phyloP scores from a whole-genome alignment of 1,284 basidiomycete species.

The Ganoderma sp. region DNA sequence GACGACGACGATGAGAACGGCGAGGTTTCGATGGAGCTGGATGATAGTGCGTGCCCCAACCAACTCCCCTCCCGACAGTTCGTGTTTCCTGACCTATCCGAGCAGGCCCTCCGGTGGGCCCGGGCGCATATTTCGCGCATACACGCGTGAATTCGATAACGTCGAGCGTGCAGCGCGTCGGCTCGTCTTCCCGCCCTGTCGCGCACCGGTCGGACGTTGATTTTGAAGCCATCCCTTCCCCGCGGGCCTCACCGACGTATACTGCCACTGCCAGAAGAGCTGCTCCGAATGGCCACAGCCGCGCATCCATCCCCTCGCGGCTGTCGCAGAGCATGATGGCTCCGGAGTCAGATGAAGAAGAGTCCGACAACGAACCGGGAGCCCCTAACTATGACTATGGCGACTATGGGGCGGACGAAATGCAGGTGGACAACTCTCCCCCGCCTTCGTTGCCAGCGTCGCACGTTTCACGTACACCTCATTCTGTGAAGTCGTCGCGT shows the following conservation, averaged over 20 bases:
- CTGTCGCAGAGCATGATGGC: slow-evolving; percentile 46
- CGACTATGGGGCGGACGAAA: slow-evolving; percentile 34
- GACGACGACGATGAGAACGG: slow-evolving; percentile 64
- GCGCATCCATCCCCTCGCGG: slow-evolving; percentile 53
- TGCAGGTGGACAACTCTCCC: slow-evolving; percentile 29
- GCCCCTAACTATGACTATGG: slow-evolving; percentile 35
- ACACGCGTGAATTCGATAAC: slow-evolving; percentile 54
- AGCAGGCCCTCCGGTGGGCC: slow-evolving; percentile 47
- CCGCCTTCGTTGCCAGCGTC: slow-evolving; percentile 10
- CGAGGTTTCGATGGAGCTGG: slow-evolving; percentile 75
- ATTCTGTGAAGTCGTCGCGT: slow-evolving; percentile 36
- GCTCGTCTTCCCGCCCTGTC: slow-evolving; percentile 58
- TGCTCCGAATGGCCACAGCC: slow-evolving; percentile 40
- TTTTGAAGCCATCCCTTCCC: slow-evolving; percentile 72
- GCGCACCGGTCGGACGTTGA: slow-evolving; percentile 61
- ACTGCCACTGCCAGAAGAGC: slow-evolving; percentile 44
- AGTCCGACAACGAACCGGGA: slow-evolving; percentile 32
- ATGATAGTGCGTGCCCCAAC: slow-evolving; percentile 53
- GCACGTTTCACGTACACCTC: slow-evolving; percentile 12
- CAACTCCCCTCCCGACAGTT: slow-evolving; percentile 1
- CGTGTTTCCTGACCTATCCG: slow-evolving; percentile 21
- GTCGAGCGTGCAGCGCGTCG: slow-evolving; percentile 50
- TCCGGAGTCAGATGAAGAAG: slow-evolving; percentile 42
- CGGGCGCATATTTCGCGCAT: slow-evolving; percentile 61
- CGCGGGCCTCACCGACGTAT: slow-evolving; percentile 40